Evolutionary conservation across 2,329 filamentous ascomycete species (phyloP).

Genomic region (Epichloe amarillans): DNA sequence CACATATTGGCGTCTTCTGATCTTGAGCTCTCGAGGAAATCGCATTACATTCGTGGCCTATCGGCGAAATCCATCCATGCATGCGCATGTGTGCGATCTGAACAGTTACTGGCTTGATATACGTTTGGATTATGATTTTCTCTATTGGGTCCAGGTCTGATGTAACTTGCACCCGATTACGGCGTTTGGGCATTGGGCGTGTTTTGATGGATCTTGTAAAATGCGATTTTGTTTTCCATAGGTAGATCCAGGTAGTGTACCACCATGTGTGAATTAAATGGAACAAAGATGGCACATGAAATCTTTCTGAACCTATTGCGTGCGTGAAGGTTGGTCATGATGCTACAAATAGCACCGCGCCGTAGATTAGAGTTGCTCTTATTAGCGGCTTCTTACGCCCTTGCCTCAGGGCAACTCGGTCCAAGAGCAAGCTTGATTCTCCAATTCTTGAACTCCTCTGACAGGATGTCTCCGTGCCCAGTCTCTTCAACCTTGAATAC

Average conservation of each 20-base stretch:
- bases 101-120: neutral
- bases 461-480: slow-evolving; percentile 64
- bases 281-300: neutral
- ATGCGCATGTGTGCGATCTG: neutral
- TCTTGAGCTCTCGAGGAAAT: neutral
- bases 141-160: neutral
- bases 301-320: neutral
- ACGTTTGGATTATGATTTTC: slow-evolving; percentile 1
- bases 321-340: neutral
- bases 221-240: neutral
- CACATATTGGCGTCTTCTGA: neutral
- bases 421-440: slow-evolving; percentile 39
- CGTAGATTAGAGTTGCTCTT: neutral
- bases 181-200: slow-evolving; percentile 6
- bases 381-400: neutral
- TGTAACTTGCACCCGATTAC: neutral
- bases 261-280: slow-evolving; percentile 7
- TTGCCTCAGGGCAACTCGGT: slow-evolving; percentile 7
- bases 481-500: slow-evolving; percentile 60
- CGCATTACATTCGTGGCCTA: neutral
- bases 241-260: slow-evolving; percentile 10
- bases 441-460: slow-evolving; percentile 67
- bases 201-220: neutral
- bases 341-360: neutral
- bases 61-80: neutral